These are phyloP conservation scores for Sungouiozyma intestinalis DNA, from an alignment of 805 yeast genomes.

Conservation along the genomic window DNA sequence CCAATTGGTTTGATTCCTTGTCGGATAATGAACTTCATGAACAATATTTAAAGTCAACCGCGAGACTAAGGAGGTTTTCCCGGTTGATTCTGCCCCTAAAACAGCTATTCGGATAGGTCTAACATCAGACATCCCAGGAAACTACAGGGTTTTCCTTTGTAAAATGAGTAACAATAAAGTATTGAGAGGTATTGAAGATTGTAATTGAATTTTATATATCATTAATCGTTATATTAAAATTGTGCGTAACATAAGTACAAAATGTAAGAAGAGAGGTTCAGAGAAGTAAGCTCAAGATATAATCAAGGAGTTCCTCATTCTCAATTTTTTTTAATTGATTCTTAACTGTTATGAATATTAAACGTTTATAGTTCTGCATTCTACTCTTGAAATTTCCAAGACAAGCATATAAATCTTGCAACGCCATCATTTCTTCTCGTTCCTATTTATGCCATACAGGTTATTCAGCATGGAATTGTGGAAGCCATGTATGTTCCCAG, in stretches of 20 bases:
- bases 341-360: too few relatives aligned
- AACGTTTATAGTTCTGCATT: too few relatives aligned
- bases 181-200: not conserved
- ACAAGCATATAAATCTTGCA: not conserved
- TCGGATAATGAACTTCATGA: slow-evolving; percentile 68
- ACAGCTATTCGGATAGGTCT: slow-evolving; percentile 49
- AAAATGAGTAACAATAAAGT: not conserved
- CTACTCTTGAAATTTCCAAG: too few relatives aligned
- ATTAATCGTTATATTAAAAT: not conserved
- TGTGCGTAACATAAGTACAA: not conserved
- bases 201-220: not conserved
- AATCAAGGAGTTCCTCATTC: too few relatives aligned
- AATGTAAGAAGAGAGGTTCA: too few relatives aligned
- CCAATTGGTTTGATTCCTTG: slow-evolving; percentile 49
- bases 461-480: slow-evolving; percentile 6
- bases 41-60: slow-evolving; percentile 38
- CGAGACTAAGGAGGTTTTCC: slow-evolving; percentile 50
- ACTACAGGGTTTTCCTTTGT: not conserved
- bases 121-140: slow-evolving; percentile 8
- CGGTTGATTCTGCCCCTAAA: slow-evolving; percentile 48
- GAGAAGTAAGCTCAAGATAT: too few relatives aligned
- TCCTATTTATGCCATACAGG: slow-evolving; percentile 6
- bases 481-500: slow-evolving; percentile 4
- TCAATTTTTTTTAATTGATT: too few relatives aligned
- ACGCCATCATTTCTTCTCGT: not conserved